Evolutionary conservation across 2,329 filamentous ascomycete species (phyloP).

Genomic region (Colletotrichum endophyticum): DNA sequence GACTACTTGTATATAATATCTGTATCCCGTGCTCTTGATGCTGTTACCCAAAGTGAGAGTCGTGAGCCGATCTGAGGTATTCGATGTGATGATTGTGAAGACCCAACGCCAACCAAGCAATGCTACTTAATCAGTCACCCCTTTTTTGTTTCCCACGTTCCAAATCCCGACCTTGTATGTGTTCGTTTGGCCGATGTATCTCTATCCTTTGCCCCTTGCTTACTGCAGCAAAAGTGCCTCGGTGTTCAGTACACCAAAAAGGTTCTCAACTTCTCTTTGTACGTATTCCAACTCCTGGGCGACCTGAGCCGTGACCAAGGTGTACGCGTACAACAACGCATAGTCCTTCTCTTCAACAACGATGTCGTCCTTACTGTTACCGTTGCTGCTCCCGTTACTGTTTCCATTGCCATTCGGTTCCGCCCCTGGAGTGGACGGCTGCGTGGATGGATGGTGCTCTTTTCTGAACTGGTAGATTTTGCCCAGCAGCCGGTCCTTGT

Average conservation of each 20-base stretch:
- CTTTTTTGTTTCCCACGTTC: background rate
- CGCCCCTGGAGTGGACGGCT: constrained; percentile 20
- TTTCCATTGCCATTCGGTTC: constrained; percentile 20
- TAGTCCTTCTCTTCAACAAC: constrained; percentile 79
- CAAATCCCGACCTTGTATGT: background rate
- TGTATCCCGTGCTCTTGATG: background rate
- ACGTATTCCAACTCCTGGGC: constrained; percentile 68
- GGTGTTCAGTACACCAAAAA: constrained; percentile 68
- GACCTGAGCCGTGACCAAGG: constrained; percentile 70
- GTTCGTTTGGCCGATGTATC: background rate
- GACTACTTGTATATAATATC: constrained; percentile 8
- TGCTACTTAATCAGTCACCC: background rate
- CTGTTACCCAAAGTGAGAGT: background rate
- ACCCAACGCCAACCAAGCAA: background rate
- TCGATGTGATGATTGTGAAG: background rate
- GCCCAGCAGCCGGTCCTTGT: constrained; percentile 81
- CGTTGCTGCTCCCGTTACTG: background rate
- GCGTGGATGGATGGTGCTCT: constrained; percentile 55
- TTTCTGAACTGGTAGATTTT: constrained; percentile 89
- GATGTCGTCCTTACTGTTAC: constrained; percentile 29
- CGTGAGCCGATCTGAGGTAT: background rate
- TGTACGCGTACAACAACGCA: constrained; percentile 91
- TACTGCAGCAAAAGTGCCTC: constrained; percentile 63
- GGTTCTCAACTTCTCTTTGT: constrained; percentile 63
- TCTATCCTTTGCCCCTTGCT: background rate